phyloP scores from a whole-genome alignment of 202 grass and related monocot species.

The Eragrostis tef region DNA sequence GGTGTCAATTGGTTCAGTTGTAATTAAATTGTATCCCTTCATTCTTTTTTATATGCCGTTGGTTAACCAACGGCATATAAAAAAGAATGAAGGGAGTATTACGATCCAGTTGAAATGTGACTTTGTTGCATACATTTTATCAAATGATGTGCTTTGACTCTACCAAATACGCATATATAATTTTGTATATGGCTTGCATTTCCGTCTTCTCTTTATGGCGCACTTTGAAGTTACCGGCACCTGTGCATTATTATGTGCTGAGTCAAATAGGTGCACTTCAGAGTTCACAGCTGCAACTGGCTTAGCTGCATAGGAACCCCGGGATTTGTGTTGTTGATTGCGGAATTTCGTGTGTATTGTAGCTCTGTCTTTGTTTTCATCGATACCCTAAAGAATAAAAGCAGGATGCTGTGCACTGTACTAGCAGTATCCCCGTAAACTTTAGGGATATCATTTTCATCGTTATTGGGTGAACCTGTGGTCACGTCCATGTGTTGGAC shows the following conservation, averaged over 20 bases:
- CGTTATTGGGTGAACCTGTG: constrained; percentile 42
- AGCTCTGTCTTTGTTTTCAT: background rate
- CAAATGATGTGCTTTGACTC: background rate
- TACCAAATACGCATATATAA: background rate
- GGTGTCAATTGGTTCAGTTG: background rate
- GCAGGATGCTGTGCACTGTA: background rate
- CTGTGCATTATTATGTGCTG: background rate
- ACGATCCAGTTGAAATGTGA: too few species aligned
- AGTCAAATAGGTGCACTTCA: too few species aligned
- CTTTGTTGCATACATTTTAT: background rate
- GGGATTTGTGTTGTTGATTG: background rate
- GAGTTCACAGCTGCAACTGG: too few species aligned
- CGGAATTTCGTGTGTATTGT: background rate
- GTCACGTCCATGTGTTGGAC: constrained; percentile 26
- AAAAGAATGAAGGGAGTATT: too few species aligned
- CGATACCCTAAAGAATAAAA: constrained; percentile 28
- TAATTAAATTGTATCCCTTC: too few species aligned
- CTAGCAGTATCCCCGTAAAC: constrained; percentile 23
- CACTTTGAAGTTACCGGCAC: background rate
- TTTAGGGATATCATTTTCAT: constrained; percentile 26
- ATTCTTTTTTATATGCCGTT: too few species aligned
- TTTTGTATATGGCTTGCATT: background rate
- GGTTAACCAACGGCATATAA: too few species aligned
- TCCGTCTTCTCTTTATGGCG: background rate
- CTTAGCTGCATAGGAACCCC: too few species aligned